Percentiles rank a stretch among this genome's conserved stretches.
Evolutionary conservation across 1,284 basidiomycete species (phyloP).

Genomic region (Inonotus hispidus): DNA sequence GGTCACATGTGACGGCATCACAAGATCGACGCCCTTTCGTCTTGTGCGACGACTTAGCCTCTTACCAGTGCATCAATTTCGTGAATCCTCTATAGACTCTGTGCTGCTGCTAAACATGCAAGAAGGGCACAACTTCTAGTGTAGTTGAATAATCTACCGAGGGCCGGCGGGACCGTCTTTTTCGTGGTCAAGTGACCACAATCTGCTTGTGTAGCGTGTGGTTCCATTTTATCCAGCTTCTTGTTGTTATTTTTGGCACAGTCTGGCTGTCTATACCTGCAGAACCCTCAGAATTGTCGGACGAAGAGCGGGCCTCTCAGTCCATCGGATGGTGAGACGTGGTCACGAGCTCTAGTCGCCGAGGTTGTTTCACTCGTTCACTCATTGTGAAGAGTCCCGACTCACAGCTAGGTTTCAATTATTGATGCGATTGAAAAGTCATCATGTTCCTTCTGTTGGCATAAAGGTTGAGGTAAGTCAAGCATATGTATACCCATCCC

Average conservation of each 20-base stretch:
- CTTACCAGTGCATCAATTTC: too few species aligned
- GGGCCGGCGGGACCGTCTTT: not conserved
- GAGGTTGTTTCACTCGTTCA: not conserved
- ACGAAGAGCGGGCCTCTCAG: not conserved
- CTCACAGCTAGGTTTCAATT: not conserved
- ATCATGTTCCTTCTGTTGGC: not conserved
- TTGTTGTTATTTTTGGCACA: not conserved
- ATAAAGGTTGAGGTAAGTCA: not conserved
- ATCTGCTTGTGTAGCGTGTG: not conserved
- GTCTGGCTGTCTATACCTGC: not conserved
- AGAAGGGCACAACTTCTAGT: too few species aligned
- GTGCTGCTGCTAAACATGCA: too few species aligned
- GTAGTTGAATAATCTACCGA: not conserved
- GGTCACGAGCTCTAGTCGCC: not conserved
- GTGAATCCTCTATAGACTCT: too few species aligned
- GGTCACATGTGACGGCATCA: too few species aligned
- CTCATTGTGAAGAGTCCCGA: not conserved
- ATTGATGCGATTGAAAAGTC: not conserved
- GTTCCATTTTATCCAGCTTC: not conserved
- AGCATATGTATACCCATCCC: not conserved
- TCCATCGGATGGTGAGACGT: not conserved
- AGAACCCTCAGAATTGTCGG: not conserved
- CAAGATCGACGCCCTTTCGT: not conserved
- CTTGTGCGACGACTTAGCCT: too few species aligned
- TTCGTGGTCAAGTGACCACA: not conserved